These are phyloP conservation scores for Aspergillus luchuensis DNA, from an alignment of 2,329 filamentous ascomycete genomes.

Conservation along the genomic window DNA sequence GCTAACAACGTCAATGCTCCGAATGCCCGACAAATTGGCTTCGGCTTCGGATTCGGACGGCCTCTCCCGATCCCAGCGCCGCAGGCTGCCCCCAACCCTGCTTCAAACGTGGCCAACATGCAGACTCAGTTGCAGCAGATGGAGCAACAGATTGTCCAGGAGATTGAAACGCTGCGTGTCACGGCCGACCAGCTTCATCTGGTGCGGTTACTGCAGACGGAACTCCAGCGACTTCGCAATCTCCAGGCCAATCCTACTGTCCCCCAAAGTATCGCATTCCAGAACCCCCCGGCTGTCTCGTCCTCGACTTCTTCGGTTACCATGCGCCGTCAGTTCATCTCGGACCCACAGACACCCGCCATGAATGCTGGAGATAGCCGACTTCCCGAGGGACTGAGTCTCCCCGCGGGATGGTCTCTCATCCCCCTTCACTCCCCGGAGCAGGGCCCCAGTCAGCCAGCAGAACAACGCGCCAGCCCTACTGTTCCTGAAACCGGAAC, in stretches of 20 bases:
- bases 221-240: conserved; percentile 66
- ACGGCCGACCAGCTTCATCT: conserved; percentile 68
- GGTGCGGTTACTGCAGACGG: conserved; percentile 67
- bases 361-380: conserved; percentile 48
- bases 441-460: conserved; percentile 7
- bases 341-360: conserved; percentile 31
- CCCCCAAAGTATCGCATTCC: conserved; percentile 9
- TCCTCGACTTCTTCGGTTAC: conserved; percentile 23
- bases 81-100: conserved; percentile 18
- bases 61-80: conserved; percentile 27
- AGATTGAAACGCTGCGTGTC: conserved; percentile 63
- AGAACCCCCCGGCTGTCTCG: conserved; percentile 20
- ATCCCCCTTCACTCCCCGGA: conserved; percentile 31
- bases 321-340: conserved; percentile 33
- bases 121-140: conserved; percentile 65
- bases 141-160: conserved; percentile 68
- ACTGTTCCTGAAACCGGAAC: conserved; percentile 8
- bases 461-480: conserved; percentile 7
- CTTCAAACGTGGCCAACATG: conserved; percentile 43
- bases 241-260: conserved; percentile 38
- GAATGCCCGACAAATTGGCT: conserved; percentile 42
- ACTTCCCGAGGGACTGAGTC: conserved; percentile 53
- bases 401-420: conserved; percentile 54
- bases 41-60: conserved; percentile 46
- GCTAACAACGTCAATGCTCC: conserved; percentile 33